Base-by-base conservation (phyloP, 2,329 filamentous ascomycete genomes). In the Chrysoporthe austroafricana region DNA sequence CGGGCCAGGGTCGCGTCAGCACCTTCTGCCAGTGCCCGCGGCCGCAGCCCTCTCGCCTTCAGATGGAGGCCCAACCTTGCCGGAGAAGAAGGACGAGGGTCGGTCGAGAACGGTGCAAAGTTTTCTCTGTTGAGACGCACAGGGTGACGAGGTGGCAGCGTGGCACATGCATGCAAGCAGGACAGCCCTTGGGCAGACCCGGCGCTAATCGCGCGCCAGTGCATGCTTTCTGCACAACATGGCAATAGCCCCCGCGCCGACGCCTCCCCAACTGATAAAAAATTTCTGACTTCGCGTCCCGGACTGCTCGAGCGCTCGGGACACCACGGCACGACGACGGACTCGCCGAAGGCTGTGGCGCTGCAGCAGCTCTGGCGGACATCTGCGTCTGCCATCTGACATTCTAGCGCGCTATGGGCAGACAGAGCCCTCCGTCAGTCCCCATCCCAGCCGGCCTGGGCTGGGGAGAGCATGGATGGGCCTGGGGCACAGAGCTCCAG, bases 381-480 rank as follows among this genome's bases (percentile, higher is more conserved):
- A 63, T 34, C 42, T 43, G n/a, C 18, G 2, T 26, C 26, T 26
- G 2, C 39, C 14, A n/a, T 61, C 21, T 18, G 21, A 42, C 18
- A 34, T 56, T 43, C 36, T 57, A 57, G 36, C 60, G 18, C 32
- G 42, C 26, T 18, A 26, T n/a, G 26, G 54, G 36, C n/a, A n/a
- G 52, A 9, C 56, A 4, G 26, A 26, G n/a, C 42, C n/a, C 14
- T 26, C 42, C 18, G 26, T n/a, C 39, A 26, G 26, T 26, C 39
- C 42, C 39, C 57, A 60, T 9, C 13, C 57, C 26, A 26, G 26
- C n/a, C 39, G 36, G 18, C n/a, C 26, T 21, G 34, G 52, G 61
- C 61, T 63, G 61, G 61, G 61, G 61, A 43, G 50, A 52, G 34
- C 64, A 66, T 66, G 65, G 65, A 50, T 66, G 34, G 7, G 65